A percentile compares a stretch with the other conserved stretches of the same genome.
Evolutionary conservation across 2,329 filamentous ascomycete species (phyloP).

Genomic region (Cytospora paraplurivora): DNA sequence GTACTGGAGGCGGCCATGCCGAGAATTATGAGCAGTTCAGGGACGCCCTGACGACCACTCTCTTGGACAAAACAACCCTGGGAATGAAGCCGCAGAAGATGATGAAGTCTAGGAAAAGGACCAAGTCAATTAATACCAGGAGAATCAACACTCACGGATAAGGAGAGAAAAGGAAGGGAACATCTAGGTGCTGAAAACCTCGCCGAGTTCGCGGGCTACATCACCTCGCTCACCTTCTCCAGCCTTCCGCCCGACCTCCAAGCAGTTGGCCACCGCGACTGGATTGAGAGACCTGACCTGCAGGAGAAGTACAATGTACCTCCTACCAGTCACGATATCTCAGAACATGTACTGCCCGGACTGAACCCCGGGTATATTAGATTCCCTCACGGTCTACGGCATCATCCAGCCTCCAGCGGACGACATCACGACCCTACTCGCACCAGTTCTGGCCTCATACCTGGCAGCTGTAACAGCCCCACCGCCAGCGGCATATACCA

Average conservation of each 20-base stretch:
- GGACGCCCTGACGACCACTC: slow-evolving; percentile 70
- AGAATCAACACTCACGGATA: background rate
- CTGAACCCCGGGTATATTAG: slow-evolving; percentile 63
- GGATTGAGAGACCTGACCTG: slow-evolving; percentile 52
- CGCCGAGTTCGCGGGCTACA: slow-evolving; percentile 80
- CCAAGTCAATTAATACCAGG: slow-evolving; percentile 27
- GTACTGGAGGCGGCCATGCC: slow-evolving; percentile 16
- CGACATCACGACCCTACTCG: slow-evolving; percentile 59
- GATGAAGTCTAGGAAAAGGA: slow-evolving; percentile 39
- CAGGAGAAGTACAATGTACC: slow-evolving; percentile 60
- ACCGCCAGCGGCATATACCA: slow-evolving; percentile 64
- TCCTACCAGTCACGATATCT: slow-evolving; percentile 52
- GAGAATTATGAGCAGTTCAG: slow-evolving; percentile 69
- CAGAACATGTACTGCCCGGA: slow-evolving; percentile 49
- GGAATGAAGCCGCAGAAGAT: slow-evolving; percentile 50
- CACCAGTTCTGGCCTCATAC: slow-evolving; percentile 65
- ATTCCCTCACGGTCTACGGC: slow-evolving; percentile 69
- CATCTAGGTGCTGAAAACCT: slow-evolving; percentile 62
- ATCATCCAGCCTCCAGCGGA: slow-evolving; percentile 50
- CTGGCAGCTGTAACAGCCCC: slow-evolving; percentile 57
- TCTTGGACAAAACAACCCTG: slow-evolving; percentile 67
- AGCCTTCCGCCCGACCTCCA: slow-evolving; percentile 63
- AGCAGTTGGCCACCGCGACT: slow-evolving; percentile 60
- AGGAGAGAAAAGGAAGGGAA: background rate
- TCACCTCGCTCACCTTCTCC: slow-evolving; percentile 69